phyloP scores from a whole-genome alignment of 1,284 basidiomycete species.

The Phenoliferia sp. region DNA sequence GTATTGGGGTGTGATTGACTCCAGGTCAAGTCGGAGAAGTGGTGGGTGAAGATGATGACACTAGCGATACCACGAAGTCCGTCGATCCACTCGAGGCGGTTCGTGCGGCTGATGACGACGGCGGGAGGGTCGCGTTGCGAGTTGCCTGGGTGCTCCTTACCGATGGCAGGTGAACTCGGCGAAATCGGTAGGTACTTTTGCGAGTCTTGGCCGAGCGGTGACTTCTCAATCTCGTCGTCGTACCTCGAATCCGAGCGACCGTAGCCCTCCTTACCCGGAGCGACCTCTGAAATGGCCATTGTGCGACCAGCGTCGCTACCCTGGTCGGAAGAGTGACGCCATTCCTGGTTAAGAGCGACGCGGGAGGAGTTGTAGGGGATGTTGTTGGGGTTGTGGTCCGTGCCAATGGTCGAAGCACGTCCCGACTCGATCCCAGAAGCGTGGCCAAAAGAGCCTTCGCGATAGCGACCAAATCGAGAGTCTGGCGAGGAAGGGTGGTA shows the following conservation, averaged over 20 bases:
- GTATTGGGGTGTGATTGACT: conserved; percentile 39
- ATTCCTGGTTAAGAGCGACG: conserved; percentile 40
- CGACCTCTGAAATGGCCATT: conserved; percentile 32
- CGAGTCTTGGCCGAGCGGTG: background rate
- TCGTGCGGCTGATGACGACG: conserved; percentile 38
- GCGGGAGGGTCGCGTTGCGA: conserved; percentile 30
- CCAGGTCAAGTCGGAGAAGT: conserved; percentile 45
- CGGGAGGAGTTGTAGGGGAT: conserved; percentile 40
- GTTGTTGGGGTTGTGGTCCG: conserved; percentile 32
- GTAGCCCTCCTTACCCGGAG: conserved; percentile 35
- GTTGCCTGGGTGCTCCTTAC: conserved; percentile 25
- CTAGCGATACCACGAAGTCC: conserved; percentile 44
- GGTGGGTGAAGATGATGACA: conserved; percentile 45
- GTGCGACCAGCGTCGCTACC: conserved; percentile 30
- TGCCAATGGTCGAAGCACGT: conserved; percentile 40
- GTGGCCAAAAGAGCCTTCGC: conserved; percentile 37
- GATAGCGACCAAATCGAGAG: conserved; percentile 34
- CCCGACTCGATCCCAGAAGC: conserved; percentile 36
- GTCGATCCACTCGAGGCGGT: conserved; percentile 45
- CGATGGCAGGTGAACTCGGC: conserved; percentile 36
- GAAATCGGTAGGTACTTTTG: conserved; percentile 31
- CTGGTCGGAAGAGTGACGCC: conserved; percentile 38
- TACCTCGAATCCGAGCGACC: conserved; percentile 28
- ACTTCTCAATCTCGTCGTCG: conserved; percentile 24
- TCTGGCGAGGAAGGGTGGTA: conserved; percentile 27